These are phyloP conservation scores for Plenodomus biglobosus DNA, from an alignment of 2,329 filamentous ascomycete genomes.

Conservation along the genomic window DNA sequence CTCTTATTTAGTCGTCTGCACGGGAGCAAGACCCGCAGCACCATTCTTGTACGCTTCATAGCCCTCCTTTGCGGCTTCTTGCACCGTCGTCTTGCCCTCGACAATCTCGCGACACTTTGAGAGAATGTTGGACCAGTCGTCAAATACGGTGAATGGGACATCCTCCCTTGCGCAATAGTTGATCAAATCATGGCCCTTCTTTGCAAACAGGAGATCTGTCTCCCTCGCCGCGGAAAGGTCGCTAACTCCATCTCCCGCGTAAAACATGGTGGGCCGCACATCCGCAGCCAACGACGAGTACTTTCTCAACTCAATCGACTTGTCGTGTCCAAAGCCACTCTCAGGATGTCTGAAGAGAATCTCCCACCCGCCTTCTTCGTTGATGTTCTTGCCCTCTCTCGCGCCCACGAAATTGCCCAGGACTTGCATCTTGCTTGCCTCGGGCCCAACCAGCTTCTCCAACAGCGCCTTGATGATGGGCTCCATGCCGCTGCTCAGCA, in stretches of 20 bases:
- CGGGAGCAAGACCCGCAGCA: slow-evolving; percentile 39
- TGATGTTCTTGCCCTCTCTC: slow-evolving; percentile 73
- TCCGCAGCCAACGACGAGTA: slow-evolving; percentile 72
- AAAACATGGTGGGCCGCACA: slow-evolving; percentile 81
- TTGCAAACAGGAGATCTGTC: slow-evolving; percentile 91
- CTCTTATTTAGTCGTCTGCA: slow-evolving; percentile 21
- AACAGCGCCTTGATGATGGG: slow-evolving; percentile 86
- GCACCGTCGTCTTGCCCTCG: slow-evolving; percentile 68
- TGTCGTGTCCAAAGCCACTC: slow-evolving; percentile 93
- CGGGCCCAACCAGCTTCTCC: slow-evolving; percentile 76
- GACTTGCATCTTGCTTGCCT: slow-evolving; percentile 78
- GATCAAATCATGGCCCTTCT: slow-evolving; percentile 86
- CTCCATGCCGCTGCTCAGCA: slow-evolving; percentile 89
- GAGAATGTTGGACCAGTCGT: slow-evolving; percentile 79
- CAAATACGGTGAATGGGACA: slow-evolving; percentile 84
- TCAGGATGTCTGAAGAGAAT: slow-evolving; percentile 83
- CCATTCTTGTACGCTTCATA: slow-evolving; percentile 52
- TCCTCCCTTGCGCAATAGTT: slow-evolving; percentile 81
- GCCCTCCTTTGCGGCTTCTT: slow-evolving; percentile 65
- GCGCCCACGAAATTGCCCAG: slow-evolving; percentile 79
- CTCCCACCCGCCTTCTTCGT: slow-evolving; percentile 81
- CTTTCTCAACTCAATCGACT: slow-evolving; percentile 85
- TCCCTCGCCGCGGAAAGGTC: slow-evolving; percentile 72
- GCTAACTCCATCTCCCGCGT: slow-evolving; percentile 65
- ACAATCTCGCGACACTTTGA: slow-evolving; percentile 74